Evolutionary conservation across 129 eudicot species (phyloP), one percentile per base, ranked within the genome.

Genomic region (Flaveria brownii): DNA sequence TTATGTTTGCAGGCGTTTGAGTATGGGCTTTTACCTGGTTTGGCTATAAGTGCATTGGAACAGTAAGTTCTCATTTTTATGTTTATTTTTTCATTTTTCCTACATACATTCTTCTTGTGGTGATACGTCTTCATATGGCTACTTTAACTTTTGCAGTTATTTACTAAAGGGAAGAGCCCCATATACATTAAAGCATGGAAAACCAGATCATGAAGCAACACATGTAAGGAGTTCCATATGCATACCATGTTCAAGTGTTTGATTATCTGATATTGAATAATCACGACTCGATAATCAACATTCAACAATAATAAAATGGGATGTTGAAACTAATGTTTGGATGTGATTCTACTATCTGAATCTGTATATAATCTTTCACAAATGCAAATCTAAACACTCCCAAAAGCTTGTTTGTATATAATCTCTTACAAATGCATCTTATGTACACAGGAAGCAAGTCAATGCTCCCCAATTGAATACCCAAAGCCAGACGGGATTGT

Each of bases 191-290:
- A 91, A 89, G 84, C 99, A 94, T 84, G 96, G 99, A 71, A 91
- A 86, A 86, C 96, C 99, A 57, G 99, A 94, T 80, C 96, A 91
- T 70, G 90, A 89, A 80, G 84, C 99, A 81, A 94, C 96, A 72
- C 80, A 82, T 12, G 99, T 94, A 76, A 81, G 89, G 52, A 57
- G 9, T n/a, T 17, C 28, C 62, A 63, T 63, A 63, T 30, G 5
- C 69, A 63, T 63, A 30, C 5, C 45, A 1, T 30, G 17, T 30
- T 59, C 36, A 59, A 59, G 63, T 51, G 0, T 45, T 45, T 9
- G 43, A 25, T 43, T 49, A 42, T 45, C 26, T 42, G 43, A 61
- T 25, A 61, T 2, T 26, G 16, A 61, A 61, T 25, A 61, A 26
- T 61, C 42, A 26, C 13, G 3, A 26, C 18, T 12, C 9, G 42